phyloP scores from a whole-genome alignment of 352 stramenopile species.

The Thalassiosira exigua region DNA sequence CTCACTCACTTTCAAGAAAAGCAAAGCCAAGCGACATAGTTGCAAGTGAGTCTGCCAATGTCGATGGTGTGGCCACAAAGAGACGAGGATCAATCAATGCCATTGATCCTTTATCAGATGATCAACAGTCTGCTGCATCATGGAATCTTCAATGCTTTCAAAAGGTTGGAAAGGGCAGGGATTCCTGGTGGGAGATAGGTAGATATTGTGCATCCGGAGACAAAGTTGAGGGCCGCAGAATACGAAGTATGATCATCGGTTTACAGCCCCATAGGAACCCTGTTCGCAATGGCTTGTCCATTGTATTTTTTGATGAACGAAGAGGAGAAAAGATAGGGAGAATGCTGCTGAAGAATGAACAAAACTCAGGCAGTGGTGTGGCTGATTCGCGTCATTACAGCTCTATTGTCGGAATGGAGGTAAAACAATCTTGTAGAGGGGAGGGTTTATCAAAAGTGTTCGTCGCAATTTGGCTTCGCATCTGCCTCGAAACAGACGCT shows the following conservation, averaged over 20 bases:
- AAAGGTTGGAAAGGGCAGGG: constrained; percentile 63
- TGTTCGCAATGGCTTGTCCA: constrained; percentile 63
- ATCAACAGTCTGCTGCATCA: constrained; percentile 55
- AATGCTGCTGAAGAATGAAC: constrained; percentile 61
- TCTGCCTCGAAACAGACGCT: constrained; percentile 61
- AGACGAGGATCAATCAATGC: no score
- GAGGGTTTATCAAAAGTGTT: constrained; percentile 73
- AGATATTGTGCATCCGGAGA: constrained; percentile 9
- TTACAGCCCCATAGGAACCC: constrained; percentile 73
- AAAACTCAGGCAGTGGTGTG: constrained; percentile 30
- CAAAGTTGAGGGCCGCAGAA: constrained; percentile 1
- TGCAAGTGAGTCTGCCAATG: constrained; percentile 2
- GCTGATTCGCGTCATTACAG: constrained; percentile 24
- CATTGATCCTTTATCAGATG: no score
- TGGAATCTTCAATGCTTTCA: constrained; percentile 55
- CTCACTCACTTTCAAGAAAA: no score
- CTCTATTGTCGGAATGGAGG: constrained; percentile 68
- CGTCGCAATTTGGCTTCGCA: constrained; percentile 68
- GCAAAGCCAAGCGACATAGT: constrained; percentile 21
- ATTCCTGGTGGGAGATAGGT: constrained; percentile 68
- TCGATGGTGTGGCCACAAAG: neutral
- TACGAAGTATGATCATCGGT: constrained; percentile 52
- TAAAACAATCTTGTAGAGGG: constrained; percentile 47
- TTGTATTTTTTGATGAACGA: constrained; percentile 63
- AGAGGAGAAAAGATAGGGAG: constrained; percentile 33